Percentiles rank a stretch among this genome's conserved stretches.
These are phyloP conservation scores for Vanderwaltozyma yarrowii DNA, from an alignment of 805 yeast genomes.

Conservation along the genomic window DNA sequence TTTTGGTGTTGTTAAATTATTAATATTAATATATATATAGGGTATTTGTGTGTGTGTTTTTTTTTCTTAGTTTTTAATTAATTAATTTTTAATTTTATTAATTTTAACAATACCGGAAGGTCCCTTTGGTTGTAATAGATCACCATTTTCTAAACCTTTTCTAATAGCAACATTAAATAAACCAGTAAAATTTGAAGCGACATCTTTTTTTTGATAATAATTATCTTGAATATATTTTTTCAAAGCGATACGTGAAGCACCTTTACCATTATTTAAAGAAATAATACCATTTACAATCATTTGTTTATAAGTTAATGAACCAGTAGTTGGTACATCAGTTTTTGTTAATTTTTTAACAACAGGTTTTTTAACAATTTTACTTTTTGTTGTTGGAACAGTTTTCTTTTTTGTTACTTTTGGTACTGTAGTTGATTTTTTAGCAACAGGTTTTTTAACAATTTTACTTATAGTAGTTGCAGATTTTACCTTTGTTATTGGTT, in stretches of 20 bases:
- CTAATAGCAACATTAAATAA: conserved; percentile 60
- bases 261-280: conserved; percentile 69
- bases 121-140: conserved; percentile 78
- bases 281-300: conserved; percentile 47
- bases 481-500: conserved; percentile 4
- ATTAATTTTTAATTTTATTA: conserved; percentile 1
- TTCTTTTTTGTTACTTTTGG: conserved; percentile 3
- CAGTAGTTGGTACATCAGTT: conserved; percentile 2
- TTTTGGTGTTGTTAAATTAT: too few relatives aligned
- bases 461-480: conserved; percentile 22
- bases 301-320: conserved; percentile 17
- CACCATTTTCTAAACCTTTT: conserved; percentile 71
- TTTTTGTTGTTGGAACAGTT: conserved; percentile 3
- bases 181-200: conserved; percentile 56
- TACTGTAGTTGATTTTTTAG: conserved; percentile 7
- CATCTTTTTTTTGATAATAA: conserved; percentile 40
- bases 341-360: conserved; percentile 1
- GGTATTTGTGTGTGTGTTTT: background rate
- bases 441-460: conserved; percentile 10
- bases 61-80: background rate
- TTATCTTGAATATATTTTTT: conserved; percentile 60
- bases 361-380: too few relatives aligned
- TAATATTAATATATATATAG: too few relatives aligned
- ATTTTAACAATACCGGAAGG: conserved; percentile 34
- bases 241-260: conserved; percentile 76